phyloP scores from a whole-genome alignment of 371 early-diverging fungal genomes.

The Apophysomyces ossiformis region DNA sequence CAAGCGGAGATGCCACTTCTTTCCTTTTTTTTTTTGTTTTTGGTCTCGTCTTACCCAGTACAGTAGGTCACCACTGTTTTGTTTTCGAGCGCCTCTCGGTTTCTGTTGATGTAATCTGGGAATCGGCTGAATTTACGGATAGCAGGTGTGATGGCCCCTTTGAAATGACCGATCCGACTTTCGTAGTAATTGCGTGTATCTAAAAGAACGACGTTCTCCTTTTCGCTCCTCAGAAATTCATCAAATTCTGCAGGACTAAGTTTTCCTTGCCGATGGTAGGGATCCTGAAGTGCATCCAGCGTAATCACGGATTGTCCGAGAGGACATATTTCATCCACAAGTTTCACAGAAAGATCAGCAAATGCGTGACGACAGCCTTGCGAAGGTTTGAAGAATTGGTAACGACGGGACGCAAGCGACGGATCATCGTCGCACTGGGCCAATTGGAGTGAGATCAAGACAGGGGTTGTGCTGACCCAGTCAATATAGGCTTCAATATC shows the following conservation, averaged over 20 bases:
- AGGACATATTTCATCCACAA: constrained; percentile 75
- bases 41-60: constrained; percentile 56
- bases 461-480: constrained; percentile 31
- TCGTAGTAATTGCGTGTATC: constrained; percentile 80
- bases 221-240: constrained; percentile 33
- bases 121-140: constrained; percentile 72
- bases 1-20: not conserved
- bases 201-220: constrained; percentile 49
- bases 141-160: constrained; percentile 62
- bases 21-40: not conserved
- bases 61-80: constrained; percentile 73
- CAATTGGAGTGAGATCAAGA: constrained; percentile 11
- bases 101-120: constrained; percentile 62
- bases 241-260: constrained; percentile 55
- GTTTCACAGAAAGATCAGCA: constrained; percentile 61
- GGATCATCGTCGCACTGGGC: constrained; percentile 4
- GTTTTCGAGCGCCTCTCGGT: constrained; percentile 49
- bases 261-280: constrained; percentile 39
- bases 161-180: constrained; percentile 67
- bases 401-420: constrained; percentile 14
- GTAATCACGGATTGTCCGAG: constrained; percentile 46
- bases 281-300: constrained; percentile 20
- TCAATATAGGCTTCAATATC: constrained; percentile 57
- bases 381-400: constrained; percentile 73
- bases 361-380: constrained; percentile 72